Percentiles rank a stretch among this genome's conserved stretches.
These are phyloP conservation scores for Fragaria nilgerrensis DNA, from an alignment of 306 rosid genomes.

Conservation along the genomic window DNA sequence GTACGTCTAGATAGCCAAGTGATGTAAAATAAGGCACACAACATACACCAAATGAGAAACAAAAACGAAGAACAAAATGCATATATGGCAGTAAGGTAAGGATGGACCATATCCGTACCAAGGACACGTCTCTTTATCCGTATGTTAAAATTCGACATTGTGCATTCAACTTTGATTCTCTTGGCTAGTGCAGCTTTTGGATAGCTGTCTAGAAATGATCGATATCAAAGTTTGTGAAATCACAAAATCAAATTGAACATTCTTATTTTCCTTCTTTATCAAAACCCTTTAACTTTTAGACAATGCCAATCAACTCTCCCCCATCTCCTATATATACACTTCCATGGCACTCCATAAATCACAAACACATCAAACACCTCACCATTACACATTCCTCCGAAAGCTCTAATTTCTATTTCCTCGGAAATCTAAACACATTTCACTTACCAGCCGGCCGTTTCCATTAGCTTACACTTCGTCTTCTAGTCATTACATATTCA, in stretches of 20 bases:
- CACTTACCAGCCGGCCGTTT: too few relatives aligned
- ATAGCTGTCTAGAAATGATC: not conserved
- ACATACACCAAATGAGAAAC: not conserved
- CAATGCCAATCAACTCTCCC: not conserved
- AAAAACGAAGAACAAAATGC: not conserved
- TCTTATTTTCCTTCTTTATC: not conserved
- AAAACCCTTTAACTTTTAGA: not conserved
- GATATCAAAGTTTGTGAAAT: not conserved
- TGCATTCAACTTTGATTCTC: not conserved
- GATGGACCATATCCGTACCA: constrained; percentile 36
- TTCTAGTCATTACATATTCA: too few relatives aligned
- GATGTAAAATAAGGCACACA: not conserved
- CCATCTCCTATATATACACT: not conserved
- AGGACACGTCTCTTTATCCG: constrained; percentile 48
- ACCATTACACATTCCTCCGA: too few relatives aligned
- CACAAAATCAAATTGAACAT: constrained; percentile 16
- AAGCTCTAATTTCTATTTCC: not conserved
- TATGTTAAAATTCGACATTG: constrained; percentile 1
- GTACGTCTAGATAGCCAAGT: not conserved
- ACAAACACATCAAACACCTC: too few relatives aligned
- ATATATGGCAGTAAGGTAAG: not conserved
- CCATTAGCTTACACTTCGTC: too few relatives aligned
- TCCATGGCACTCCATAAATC: not conserved
- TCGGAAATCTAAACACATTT: too few relatives aligned
- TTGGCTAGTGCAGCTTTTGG: not conserved